phyloP scores from a whole-genome alignment of 257 asterid genomes.

The Paulownia fortunei region DNA sequence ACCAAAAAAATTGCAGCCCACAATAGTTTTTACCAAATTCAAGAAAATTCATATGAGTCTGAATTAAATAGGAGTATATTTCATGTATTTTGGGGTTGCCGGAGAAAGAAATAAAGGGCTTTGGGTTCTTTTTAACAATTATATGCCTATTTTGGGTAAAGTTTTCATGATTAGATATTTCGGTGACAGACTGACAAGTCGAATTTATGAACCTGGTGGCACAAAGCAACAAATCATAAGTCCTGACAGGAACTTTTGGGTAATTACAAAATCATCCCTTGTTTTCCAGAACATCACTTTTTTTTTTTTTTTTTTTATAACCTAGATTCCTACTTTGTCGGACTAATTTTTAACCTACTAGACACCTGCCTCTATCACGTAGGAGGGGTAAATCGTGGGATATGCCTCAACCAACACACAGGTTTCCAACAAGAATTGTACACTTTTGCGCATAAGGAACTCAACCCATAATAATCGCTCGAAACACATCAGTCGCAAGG shows the following conservation, averaged over 20 bases:
- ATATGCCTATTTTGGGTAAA: background rate
- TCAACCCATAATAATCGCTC: too few relatives aligned
- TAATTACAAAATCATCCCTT: background rate
- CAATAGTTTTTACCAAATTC: background rate
- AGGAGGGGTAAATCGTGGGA: too few relatives aligned
- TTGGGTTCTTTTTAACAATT: too few relatives aligned
- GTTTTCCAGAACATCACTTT: too few relatives aligned
- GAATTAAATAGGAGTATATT: background rate
- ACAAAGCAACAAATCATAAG: background rate
- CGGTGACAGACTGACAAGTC: conserved; percentile 23
- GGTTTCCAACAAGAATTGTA: too few relatives aligned
- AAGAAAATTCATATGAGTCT: background rate
- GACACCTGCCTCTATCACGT: too few relatives aligned
- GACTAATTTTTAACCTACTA: too few relatives aligned
- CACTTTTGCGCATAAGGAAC: too few relatives aligned
- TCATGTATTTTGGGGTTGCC: background rate
- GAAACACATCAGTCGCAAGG: too few relatives aligned
- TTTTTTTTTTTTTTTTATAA: too few relatives aligned
- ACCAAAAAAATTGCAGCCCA: background rate
- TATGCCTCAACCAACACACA: too few relatives aligned
- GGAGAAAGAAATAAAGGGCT: background rate
- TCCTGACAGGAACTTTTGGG: background rate
- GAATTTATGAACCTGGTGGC: background rate
- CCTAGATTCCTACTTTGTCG: too few relatives aligned
- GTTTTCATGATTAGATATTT: background rate